Evolutionary conservation across 2,329 filamentous ascomycete species (phyloP), one percentile per base, ranked within the genome.

Genomic region (Ascochyta viciae-villosae): DNA sequence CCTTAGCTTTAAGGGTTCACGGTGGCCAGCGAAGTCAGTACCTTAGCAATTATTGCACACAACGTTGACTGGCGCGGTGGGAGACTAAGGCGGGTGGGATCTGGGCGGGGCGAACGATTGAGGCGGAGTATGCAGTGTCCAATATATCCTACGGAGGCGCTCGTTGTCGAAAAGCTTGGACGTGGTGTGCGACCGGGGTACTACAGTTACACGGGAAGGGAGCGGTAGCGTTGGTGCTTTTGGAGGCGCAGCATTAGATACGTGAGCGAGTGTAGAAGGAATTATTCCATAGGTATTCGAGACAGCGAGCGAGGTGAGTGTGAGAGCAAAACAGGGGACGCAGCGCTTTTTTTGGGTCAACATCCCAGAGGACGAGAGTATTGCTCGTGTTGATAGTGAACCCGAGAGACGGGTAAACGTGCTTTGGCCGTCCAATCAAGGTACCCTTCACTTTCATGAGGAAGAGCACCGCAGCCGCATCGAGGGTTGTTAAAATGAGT

Each of bases 291-390:
- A 22, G 22, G 9, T 1, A 27, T 15, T 42, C 4, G 46, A n/a
- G 54, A 37, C 34, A 58, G 58, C 58, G 60, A 63, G 50, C 37
- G 47, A 46, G 27, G 53, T 54, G 48, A 50, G 54, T 48, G 55
- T 42, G 43, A 50, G 49, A 53, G 43, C 46, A 54, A 51, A 34
- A 53, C 56, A 54, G 55, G 35, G 58, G 53, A 48, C 46, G 40
- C 39, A n/a, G 54, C 50, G 49, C 24, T 57, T 60, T 60, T 64
- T 60, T 62, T 64, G 65, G 60, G 59, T 57, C 50, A 57, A 48
- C 23, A 39, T 53, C 33, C 45, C 51, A 47, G 48, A 54, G 38
- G 50, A 58, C 54, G 38, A 44, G 55, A 50, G 42, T 54, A 60
- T 50, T 49, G 51, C 39, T 53, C 54, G 54, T 46, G 54, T 58